Percentiles rank a stretch among this genome's conserved stretches.
phyloP scores from a whole-genome alignment of 129 eudicot genomes.

The Lactuca saligna region DNA sequence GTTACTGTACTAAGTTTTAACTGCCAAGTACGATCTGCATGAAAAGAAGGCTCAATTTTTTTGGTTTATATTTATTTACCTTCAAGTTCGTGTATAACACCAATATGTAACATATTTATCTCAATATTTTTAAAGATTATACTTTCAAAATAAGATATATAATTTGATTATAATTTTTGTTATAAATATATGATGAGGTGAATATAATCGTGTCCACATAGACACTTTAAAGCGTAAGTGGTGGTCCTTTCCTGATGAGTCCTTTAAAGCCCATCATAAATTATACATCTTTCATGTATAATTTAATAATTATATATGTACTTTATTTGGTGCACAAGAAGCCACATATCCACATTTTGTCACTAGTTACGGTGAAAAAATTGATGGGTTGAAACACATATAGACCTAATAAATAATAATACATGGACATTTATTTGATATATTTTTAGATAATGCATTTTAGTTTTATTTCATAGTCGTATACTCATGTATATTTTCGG shows the following conservation, averaged over 20 bases:
- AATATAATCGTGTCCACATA: background rate
- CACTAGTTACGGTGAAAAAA: background rate
- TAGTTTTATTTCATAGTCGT: too few relatives aligned
- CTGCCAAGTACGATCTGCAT: too few relatives aligned
- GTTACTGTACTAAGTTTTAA: too few relatives aligned
- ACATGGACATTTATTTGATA: background rate
- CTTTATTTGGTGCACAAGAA: constrained; percentile 31
- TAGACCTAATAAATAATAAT: background rate
- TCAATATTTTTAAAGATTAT: too few relatives aligned
- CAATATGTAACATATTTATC: too few relatives aligned
- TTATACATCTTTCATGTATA: background rate
- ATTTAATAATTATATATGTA: background rate
- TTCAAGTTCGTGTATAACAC: too few relatives aligned
- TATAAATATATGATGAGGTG: background rate
- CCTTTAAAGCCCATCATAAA: constrained; percentile 1
- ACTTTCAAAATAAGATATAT: too few relatives aligned
- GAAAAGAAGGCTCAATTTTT: too few relatives aligned
- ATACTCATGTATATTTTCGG: too few relatives aligned
- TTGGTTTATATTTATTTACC: too few relatives aligned
- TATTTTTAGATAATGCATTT: background rate
- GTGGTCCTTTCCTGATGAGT: background rate
- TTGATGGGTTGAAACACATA: background rate
- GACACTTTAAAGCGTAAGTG: constrained; percentile 6
- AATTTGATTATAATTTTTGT: background rate
- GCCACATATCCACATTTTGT: constrained; percentile 26